Conservation (phyloP, 306 rosid genomes). For the Datisca glomerata region DNA sequence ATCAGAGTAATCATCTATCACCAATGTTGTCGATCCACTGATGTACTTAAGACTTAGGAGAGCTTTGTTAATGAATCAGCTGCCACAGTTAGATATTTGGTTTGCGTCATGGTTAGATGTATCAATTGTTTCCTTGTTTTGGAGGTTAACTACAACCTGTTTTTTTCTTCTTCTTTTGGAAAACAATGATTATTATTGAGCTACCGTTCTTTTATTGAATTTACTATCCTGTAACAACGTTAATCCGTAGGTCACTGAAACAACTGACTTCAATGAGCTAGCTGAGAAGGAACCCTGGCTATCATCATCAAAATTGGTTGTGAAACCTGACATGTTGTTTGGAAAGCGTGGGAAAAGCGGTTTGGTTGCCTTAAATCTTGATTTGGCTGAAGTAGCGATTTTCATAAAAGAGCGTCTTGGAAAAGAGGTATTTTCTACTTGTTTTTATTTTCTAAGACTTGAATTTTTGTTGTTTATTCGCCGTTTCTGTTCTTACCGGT, state of each 20-base stretch:
- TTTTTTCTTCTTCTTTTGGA: background rate
- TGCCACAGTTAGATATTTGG: background rate
- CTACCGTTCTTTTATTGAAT: too few species aligned
- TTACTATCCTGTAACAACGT: background rate
- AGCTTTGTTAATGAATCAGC: background rate
- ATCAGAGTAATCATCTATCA: too few species aligned
- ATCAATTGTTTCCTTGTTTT: background rate
- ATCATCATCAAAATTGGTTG: constrained; percentile 78
- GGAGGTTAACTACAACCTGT: too few species aligned
- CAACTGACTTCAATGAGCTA: constrained; percentile 74
- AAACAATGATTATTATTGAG: too few species aligned
- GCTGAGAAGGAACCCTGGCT: constrained; percentile 89
- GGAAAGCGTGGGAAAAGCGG: constrained; percentile 99
- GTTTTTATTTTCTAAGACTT: background rate
- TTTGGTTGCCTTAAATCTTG: constrained; percentile 90
- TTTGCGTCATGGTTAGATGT: background rate
- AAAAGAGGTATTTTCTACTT: constrained; percentile 47
- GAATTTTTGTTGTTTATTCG: background rate
- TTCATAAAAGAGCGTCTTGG: constrained; percentile 90
- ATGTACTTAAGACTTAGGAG: background rate
- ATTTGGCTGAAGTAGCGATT: constrained; percentile 66
- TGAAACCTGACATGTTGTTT: constrained; percentile 95
- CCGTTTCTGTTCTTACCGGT: background rate
- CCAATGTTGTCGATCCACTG: too few species aligned
- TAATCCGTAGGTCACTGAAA: constrained; percentile 40